These are phyloP conservation scores for Cicer pinnatifidum DNA, from an alignment of 306 rosid species.

Conservation along the genomic window DNA sequence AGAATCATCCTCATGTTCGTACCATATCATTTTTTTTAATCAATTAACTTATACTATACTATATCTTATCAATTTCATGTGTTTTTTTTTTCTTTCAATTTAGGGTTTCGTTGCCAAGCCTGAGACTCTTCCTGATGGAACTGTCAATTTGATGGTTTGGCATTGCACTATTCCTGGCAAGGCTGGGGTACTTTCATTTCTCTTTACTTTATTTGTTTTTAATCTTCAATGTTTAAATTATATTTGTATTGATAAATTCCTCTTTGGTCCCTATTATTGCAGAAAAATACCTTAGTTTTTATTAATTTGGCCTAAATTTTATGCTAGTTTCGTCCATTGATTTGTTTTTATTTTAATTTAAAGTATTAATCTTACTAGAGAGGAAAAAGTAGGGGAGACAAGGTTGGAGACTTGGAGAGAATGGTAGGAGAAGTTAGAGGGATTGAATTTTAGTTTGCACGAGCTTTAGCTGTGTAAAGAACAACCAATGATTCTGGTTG, in stretches of 20 bases:
- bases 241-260: not conserved
- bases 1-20: conserved; percentile 95
- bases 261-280: too few relatives aligned
- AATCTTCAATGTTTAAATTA: not conserved
- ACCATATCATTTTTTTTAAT: not conserved
- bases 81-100: not conserved
- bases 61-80: not conserved
- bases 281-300: too few relatives aligned
- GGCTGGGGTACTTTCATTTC: conserved; percentile 55
- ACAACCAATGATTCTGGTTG: not conserved
- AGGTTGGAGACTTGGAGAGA: too few relatives aligned
- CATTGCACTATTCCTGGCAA: conserved; percentile 97
- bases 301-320: too few relatives aligned
- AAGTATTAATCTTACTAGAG: too few relatives aligned
- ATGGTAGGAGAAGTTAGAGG: not conserved
- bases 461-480: too few relatives aligned
- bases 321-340: not conserved
- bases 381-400: too few relatives aligned
- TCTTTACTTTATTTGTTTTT: not conserved
- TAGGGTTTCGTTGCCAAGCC: conserved; percentile 99
- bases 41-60: not conserved
- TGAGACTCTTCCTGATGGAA: conserved; percentile 77
- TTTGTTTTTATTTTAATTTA: not conserved
- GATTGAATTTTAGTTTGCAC: not conserved
- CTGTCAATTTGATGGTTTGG: conserved; percentile 94